A percentile compares a stretch with the other conserved stretches of the same genome.
phyloP scores from a whole-genome alignment of 345 rosid species.

The Geranium rotundifolium region DNA sequence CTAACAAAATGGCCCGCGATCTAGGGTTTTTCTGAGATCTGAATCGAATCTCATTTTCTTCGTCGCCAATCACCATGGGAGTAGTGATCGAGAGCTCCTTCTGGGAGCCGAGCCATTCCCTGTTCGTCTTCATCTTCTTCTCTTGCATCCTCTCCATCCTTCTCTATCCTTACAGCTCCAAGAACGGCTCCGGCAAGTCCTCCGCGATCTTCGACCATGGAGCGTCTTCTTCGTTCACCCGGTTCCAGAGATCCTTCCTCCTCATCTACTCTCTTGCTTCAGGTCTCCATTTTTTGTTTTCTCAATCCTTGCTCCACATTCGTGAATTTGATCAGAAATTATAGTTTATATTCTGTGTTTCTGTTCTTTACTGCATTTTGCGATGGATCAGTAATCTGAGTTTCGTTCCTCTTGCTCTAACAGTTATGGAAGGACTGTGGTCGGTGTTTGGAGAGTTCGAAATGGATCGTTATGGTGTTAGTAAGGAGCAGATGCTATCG shows the following conservation, averaged over 20 bases:
- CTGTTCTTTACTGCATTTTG: neutral
- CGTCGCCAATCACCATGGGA: constrained; percentile 28
- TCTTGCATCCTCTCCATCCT: constrained; percentile 44
- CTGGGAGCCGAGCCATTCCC: constrained; percentile 57
- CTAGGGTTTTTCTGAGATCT: constrained; percentile 12
- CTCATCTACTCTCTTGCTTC: constrained; percentile 62
- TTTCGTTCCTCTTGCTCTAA: neutral
- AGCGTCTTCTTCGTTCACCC: constrained; percentile 30
- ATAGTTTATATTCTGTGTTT: too few species aligned
- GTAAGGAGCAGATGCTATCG: constrained; percentile 41
- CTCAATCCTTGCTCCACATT: neutral
- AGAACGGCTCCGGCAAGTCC: constrained; percentile 14
- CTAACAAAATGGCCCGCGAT: constrained; percentile 1
- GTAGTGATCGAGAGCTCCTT: constrained; percentile 53
- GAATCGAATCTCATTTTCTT: neutral
- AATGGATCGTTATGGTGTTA: constrained; percentile 28
- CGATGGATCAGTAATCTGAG: neutral
- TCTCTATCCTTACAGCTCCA: constrained; percentile 41
- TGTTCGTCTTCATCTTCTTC: constrained; percentile 46
- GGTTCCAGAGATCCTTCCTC: constrained; percentile 60
- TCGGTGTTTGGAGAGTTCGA: constrained; percentile 76
- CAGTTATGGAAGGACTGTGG: constrained; percentile 75
- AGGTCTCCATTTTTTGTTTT: constrained; percentile 24
- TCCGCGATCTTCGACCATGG: constrained; percentile 37
- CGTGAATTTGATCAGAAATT: neutral